Percentiles rank a stretch among this genome's conserved stretches.
Conservation (phyloP, 495 filamentous ascomycete species). For the Xylona heveae region DNA sequence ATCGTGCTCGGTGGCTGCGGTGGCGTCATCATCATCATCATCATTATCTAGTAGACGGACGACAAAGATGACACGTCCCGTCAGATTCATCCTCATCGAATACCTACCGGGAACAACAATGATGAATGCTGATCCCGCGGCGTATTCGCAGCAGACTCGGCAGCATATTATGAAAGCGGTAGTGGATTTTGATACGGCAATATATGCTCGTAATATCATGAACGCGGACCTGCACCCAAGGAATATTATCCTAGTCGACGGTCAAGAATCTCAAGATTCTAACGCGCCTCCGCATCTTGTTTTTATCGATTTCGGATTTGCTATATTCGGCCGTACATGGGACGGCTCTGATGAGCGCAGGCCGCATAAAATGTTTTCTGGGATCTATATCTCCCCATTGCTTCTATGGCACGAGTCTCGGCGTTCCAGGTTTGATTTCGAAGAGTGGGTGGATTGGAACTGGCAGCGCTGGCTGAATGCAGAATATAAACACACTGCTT, state of each 20-base stretch:
- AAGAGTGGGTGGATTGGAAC: conserved; percentile 12
- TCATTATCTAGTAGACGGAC: no score
- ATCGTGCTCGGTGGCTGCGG: no score
- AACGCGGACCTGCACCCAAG: conserved; percentile 9
- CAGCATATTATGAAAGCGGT: conserved; percentile 11
- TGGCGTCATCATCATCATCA: no score
- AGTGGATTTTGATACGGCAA: conserved; percentile 9
- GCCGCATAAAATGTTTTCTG: conserved; percentile 7
- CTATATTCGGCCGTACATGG: conserved; percentile 9
- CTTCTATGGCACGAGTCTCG: conserved; percentile 9
- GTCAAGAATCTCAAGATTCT: no score
- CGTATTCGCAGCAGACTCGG: conserved; percentile 5
- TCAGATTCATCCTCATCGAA: conserved; percentile 13
- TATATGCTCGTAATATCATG: conserved; percentile 8
- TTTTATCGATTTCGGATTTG: conserved; percentile 11
- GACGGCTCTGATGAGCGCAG: conserved; percentile 6
- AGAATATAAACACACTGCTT: conserved; percentile 9
- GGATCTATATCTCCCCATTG: conserved; percentile 11
- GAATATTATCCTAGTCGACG: conserved; percentile 8
- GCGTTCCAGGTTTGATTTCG: conserved; percentile 4
- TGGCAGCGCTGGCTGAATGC: conserved; percentile 9
- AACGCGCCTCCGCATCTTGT: conserved; percentile 5
- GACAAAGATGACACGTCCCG: conserved; percentile 6
- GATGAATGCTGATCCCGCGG: conserved; percentile 5
- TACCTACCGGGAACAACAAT: conserved; percentile 10